These are phyloP conservation scores for Salvia splendens DNA, from an alignment of 257 asterid genomes.

Conservation along the genomic window DNA sequence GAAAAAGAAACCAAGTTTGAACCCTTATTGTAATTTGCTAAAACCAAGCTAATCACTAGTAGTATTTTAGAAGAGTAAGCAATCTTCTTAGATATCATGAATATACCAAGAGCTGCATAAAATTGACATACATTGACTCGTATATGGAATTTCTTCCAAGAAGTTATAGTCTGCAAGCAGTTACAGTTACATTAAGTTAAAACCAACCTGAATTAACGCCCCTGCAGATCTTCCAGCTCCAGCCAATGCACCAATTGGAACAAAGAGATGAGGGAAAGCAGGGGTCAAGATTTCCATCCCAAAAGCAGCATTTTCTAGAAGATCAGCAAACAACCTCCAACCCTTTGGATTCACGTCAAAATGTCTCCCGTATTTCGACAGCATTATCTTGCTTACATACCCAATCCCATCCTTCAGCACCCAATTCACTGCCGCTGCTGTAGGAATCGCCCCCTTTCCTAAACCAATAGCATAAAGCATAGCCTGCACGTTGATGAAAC, in stretches of 20 bases:
- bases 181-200: not conserved
- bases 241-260: constrained; percentile 91
- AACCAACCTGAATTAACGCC: constrained; percentile 79
- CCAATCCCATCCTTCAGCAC: constrained; percentile 98
- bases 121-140: not conserved
- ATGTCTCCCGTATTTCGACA: constrained; percentile 92
- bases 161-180: not conserved
- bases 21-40: not conserved
- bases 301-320: constrained; percentile 91
- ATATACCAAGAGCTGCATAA: not conserved
- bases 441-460: constrained; percentile 98
- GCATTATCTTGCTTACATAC: constrained; percentile 81
- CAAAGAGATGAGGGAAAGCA: constrained; percentile 94
- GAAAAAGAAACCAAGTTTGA: not conserved
- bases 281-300: constrained; percentile 95
- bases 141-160: not conserved
- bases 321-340: constrained; percentile 96
- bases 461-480: constrained; percentile 95
- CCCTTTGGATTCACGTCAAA: constrained; percentile 97
- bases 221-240: constrained; percentile 99
- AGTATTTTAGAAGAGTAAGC: not conserved
- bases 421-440: constrained; percentile 98
- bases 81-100: constrained; percentile 7
- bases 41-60: constrained; percentile 13
- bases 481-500: too few relatives aligned